A percentile compares a stretch with the other conserved stretches of the same genome.
phyloP scores from a whole-genome alignment of 139 green algal genomes.

The Micromonas pusilla region DNA sequence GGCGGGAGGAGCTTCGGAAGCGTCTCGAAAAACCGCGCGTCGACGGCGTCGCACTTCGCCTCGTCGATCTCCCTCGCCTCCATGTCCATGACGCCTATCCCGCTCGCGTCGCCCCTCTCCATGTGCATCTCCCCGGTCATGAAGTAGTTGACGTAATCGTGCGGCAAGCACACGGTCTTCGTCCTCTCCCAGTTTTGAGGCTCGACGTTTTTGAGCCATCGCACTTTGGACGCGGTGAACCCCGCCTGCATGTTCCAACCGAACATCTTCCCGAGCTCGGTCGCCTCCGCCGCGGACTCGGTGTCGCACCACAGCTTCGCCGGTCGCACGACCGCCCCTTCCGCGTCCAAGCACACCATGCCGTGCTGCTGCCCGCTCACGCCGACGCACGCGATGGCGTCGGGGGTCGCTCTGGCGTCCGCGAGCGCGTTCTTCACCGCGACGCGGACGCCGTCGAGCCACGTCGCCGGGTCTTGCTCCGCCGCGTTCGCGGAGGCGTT shows the following conservation, averaged over 20 bases:
- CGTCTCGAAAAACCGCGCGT: not conserved
- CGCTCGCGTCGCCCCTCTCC: conserved; percentile 64
- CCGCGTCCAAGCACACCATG: conserved; percentile 60
- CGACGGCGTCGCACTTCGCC: not conserved
- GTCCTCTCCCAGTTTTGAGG: conserved; percentile 37
- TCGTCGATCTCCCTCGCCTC: not conserved
- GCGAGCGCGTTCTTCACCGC: not conserved
- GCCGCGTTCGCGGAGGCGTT: not conserved
- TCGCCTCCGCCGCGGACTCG: conserved; percentile 61
- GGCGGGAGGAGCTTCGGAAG: too few species aligned
- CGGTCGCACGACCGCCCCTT: conserved; percentile 45
- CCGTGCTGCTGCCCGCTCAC: conserved; percentile 88
- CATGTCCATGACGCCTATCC: conserved; percentile 61
- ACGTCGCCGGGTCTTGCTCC: conserved; percentile 20
- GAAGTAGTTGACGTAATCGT: conserved; percentile 74
- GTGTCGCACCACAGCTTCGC: conserved; percentile 83
- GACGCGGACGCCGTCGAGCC: not conserved
- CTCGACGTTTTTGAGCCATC: conserved; percentile 59
- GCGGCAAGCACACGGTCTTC: conserved; percentile 62
- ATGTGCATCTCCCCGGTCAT: conserved; percentile 1
- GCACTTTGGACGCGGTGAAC: conserved; percentile 79
- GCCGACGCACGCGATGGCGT: conserved; percentile 48
- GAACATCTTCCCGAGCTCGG: conserved; percentile 36
- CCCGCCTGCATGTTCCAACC: conserved; percentile 20
- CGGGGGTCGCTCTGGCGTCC: not conserved